Evolutionary conservation across 2,329 filamentous ascomycete species (phyloP), one percentile per base, ranked within the genome.

Genomic region (Alternaria dauci): DNA sequence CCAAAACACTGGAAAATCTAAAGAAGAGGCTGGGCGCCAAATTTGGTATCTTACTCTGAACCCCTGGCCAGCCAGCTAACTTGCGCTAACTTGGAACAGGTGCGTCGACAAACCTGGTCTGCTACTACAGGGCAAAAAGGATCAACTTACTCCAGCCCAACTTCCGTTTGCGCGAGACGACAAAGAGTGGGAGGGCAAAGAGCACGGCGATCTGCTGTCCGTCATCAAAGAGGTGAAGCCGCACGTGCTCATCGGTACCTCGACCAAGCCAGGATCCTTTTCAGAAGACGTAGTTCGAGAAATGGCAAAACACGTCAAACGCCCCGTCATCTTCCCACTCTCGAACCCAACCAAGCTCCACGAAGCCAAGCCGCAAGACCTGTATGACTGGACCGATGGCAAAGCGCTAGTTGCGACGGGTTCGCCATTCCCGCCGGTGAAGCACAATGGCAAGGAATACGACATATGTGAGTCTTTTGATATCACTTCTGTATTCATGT

Each of bases 291-390:
- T 93, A 28, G 83, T 96, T 11, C 83, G 84, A 46, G 91, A 91
- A 68, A 96, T 96, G 92, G 88, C 89, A 2, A 83, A 85, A 36
- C 86, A 93, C 69, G 86, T 90, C 3, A 83, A 90, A 0, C 85
- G 89, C 1, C 93, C 93, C n/a, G 94, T 96, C 75, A 90, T 97
- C 73, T 88, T 96, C 61, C 93, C 93, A 0, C 85, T 96, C 1
- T 94, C 91, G 2, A 96, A 96, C 76, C 93, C 93, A 0, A 97
- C 93, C 0, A 84, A 87, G 2, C 85, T 96, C 0, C 92, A 96
- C 74, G 93, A 96, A 78, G 93, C 92, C 1, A 86, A 88, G 8
- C 93, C 93, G 0, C 81, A 87, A 16, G 92, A 96, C 74, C 81
- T 97, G 23, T 88, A 90, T 55, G 78, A 86, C 2, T 96, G 93